These are phyloP conservation scores for Verticillium dahliae DNA, from an alignment of 2,329 filamentous ascomycete species.

Conservation along the genomic window DNA sequence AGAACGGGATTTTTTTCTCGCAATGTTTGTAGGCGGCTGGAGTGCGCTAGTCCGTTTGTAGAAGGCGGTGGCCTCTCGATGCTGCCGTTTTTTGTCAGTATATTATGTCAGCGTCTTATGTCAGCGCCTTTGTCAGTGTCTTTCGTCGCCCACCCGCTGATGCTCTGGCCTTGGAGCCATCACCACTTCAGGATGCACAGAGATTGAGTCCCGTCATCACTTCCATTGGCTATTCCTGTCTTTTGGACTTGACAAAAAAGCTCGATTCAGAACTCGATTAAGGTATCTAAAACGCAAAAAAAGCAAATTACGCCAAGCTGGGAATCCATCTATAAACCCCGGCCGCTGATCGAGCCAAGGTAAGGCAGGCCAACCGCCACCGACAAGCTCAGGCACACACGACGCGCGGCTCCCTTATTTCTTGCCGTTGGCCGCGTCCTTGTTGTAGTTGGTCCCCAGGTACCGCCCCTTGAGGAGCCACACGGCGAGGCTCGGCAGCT, in stretches of 20 bases:
- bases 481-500: conserved; percentile 22
- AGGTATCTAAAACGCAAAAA: background rate
- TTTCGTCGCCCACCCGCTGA: background rate
- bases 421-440: conserved; percentile 6
- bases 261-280: no score
- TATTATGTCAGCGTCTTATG: background rate
- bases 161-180: background rate
- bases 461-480: conserved; percentile 25
- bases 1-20: conserved; percentile 20
- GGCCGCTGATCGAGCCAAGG: background rate
- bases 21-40: background rate
- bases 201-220: no score
- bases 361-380: no score
- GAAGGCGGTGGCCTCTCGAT: background rate
- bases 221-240: no score
- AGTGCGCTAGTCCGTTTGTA: conserved; percentile 15
- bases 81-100: background rate
- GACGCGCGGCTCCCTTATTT: background rate
- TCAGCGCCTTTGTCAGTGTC: background rate
- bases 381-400: background rate
- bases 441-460: conserved; percentile 13
- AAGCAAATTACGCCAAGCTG: background rate
- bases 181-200: background rate
- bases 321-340: background rate
- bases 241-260: no score